Conservation (phyloP, 306 rosid species). For the Clitoria ternatea region DNA sequence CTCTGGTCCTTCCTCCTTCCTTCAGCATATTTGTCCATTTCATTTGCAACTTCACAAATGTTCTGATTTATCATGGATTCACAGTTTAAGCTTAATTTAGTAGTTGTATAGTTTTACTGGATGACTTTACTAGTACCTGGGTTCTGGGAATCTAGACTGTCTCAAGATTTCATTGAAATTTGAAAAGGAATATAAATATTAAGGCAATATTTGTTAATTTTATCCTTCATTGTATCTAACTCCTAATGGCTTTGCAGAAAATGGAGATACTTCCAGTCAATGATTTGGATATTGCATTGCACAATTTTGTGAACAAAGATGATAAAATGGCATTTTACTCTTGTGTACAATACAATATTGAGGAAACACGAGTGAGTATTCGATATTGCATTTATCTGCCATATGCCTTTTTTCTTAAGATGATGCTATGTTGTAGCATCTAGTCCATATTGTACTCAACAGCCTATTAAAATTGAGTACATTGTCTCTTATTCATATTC, state of each 20-base stretch:
- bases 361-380: slow-evolving; percentile 86
- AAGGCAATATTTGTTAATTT: not conserved
- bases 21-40: slow-evolving; percentile 4
- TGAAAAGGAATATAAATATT: slow-evolving; percentile 12
- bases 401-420: not conserved
- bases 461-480: not conserved
- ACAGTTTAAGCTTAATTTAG: slow-evolving; percentile 4
- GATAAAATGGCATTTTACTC: slow-evolving; percentile 87
- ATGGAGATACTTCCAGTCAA: slow-evolving; percentile 99
- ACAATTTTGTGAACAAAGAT: slow-evolving; percentile 87
- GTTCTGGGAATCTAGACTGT: not conserved
- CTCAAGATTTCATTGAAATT: slow-evolving; percentile 2
- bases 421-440: slow-evolving; percentile 7
- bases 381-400: slow-evolving; percentile 10
- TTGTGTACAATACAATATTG: slow-evolving; percentile 68
- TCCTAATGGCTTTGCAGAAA: slow-evolving; percentile 56
- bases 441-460: slow-evolving; percentile 1
- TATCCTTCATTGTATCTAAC: slow-evolving; percentile 12
- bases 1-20: not conserved
- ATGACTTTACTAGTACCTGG: slow-evolving; percentile 6
- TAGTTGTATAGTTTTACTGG: not conserved
- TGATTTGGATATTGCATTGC: slow-evolving; percentile 91
- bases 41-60: not conserved
- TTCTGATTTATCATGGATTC: not conserved
- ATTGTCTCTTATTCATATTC: slow-evolving; percentile 21